Evolutionary conservation across 495 filamentous ascomycete species (phyloP).

Genomic region (Penicillium roqueforti): DNA sequence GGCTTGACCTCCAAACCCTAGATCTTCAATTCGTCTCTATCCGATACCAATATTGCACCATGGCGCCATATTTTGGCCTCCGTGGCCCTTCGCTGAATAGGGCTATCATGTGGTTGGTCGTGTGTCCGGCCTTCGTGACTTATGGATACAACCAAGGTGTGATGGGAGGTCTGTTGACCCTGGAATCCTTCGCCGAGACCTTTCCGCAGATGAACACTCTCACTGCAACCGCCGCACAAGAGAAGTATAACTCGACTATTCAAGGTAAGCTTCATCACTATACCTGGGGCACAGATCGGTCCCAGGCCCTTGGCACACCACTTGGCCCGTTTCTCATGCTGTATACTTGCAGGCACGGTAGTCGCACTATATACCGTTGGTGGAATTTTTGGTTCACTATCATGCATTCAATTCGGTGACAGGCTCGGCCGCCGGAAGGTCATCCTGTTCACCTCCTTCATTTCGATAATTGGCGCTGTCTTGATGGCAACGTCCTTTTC

Average conservation of each 20-base stretch:
- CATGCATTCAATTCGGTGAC: conserved; percentile 32
- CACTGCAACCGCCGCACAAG: not conserved
- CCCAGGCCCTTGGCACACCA: not conserved
- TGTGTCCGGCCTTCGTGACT: conserved; percentile 41
- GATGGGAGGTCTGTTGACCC: conserved; percentile 32
- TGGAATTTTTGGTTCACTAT: conserved; percentile 33
- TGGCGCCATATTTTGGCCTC: conserved; percentile 27
- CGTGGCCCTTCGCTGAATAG: conserved; percentile 25
- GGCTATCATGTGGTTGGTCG: conserved; percentile 33
- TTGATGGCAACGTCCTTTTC: conserved; percentile 41
- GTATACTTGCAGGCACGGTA: conserved; percentile 25
- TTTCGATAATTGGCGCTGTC: conserved; percentile 38
- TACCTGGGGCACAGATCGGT: not conserved
- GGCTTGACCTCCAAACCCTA: conserved; percentile 8
- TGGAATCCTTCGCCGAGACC: conserved; percentile 32
- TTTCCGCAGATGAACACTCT: conserved; percentile 44
- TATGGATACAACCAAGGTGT: conserved; percentile 45
- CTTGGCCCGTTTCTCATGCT: not conserved
- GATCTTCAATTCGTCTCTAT: not conserved
- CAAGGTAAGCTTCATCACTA: not conserved
- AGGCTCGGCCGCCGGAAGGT: conserved; percentile 29
- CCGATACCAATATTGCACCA: not conserved
- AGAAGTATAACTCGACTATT: not conserved
- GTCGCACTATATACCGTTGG: conserved; percentile 35
- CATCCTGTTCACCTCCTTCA: conserved; percentile 29